Conservation (phyloP, 768 basidiomycete genomes). For the Tricholoma saponaceum region DNA sequence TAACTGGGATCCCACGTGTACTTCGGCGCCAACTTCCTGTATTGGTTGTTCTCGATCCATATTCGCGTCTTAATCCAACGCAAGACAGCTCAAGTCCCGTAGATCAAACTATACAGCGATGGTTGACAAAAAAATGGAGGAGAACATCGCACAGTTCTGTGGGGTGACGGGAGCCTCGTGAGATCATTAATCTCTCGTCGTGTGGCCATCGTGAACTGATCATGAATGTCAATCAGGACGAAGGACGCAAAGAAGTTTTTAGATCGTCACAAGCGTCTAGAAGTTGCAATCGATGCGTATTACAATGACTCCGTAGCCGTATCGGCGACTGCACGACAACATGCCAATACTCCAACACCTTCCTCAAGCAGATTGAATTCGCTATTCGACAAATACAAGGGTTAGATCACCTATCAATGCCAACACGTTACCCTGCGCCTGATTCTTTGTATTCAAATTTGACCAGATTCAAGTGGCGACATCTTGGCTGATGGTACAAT, state of each 20-base stretch:
- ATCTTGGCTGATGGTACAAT: constrained; percentile 82
- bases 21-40: background rate
- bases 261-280: constrained; percentile 65
- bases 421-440: background rate
- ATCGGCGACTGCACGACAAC: constrained; percentile 17
- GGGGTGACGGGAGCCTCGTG: constrained; percentile 68
- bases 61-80: constrained; percentile 1
- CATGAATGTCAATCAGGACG: constrained; percentile 27
- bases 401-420: constrained; percentile 27
- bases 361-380: constrained; percentile 51
- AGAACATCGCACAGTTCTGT: constrained; percentile 54
- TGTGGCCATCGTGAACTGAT: constrained; percentile 24
- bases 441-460: background rate
- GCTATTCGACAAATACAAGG: constrained; percentile 70
- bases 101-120: constrained; percentile 15
- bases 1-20: constrained; percentile 5
- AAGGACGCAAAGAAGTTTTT: constrained; percentile 66
- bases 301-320: constrained; percentile 51
- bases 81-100: constrained; percentile 7
- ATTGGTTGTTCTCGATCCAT: background rate
- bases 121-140: constrained; percentile 45
- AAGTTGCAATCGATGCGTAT: constrained; percentile 71
- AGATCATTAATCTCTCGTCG: constrained; percentile 24
- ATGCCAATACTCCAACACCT: constrained; percentile 23
- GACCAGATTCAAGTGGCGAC: constrained; percentile 44